Evolutionary conservation across 1,284 basidiomycete genomes (phyloP).

Genomic region (Cutaneotrichosporon cutaneum): DNA sequence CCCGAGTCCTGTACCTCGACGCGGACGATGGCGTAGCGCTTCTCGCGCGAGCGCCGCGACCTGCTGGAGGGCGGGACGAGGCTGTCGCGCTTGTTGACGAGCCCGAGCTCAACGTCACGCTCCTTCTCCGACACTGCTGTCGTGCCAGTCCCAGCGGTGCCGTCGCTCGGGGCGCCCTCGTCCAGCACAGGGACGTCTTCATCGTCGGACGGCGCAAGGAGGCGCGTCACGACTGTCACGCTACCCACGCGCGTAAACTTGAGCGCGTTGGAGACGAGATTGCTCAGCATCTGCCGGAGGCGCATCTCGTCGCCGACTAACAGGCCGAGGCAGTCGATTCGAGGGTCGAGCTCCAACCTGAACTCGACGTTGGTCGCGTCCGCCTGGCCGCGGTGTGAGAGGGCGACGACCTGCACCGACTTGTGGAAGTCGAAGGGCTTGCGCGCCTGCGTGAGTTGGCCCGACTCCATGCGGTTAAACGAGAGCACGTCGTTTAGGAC

Average conservation of each 20-base stretch:
- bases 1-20: constrained; percentile 81
- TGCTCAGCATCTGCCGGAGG: constrained; percentile 68
- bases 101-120: neutral
- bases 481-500: constrained; percentile 80
- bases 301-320: constrained; percentile 63
- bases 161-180: neutral
- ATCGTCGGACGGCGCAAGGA: constrained; percentile 39
- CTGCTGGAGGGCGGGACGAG: neutral
- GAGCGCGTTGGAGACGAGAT: constrained; percentile 54
- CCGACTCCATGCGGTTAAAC: constrained; percentile 55
- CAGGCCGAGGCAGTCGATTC: constrained; percentile 65
- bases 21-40: constrained; percentile 58
- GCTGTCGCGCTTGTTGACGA: neutral
- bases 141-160: neutral
- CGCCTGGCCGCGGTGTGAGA: constrained; percentile 71
- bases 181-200: neutral
- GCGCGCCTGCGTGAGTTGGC: constrained; percentile 41
- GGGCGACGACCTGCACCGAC: constrained; percentile 73
- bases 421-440: constrained; percentile 80
- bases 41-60: neutral
- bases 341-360: constrained; percentile 66
- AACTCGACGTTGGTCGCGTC: constrained; percentile 69
- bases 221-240: constrained; percentile 48
- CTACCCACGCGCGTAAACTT: constrained; percentile 71
- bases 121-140: neutral